Evolutionary conservation across 176 grass and related monocot species (phyloP), one percentile per base, ranked within the genome.

Genomic region (Carex littledalei): DNA sequence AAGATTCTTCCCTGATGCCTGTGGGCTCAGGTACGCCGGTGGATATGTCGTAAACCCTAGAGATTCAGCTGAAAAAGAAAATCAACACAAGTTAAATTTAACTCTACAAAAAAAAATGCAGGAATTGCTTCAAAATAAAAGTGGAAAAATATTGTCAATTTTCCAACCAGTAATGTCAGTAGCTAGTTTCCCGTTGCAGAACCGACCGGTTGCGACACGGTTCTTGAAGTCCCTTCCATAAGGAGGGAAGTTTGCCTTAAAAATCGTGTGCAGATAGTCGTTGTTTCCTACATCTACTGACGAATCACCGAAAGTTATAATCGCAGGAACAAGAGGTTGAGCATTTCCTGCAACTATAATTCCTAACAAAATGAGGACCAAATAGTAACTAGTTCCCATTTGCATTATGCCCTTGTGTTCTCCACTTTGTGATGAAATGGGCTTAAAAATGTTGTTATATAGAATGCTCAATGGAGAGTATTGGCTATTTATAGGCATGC

Each of bases 171-270:
- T 98, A 84, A 99, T 88, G 26, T 99, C 96, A 26, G 96, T 99
- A 0, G 96, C 93, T 5, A 99, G 84, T 81, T 89, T 95, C 50
- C 96, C 96, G 24, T 99, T 99, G 90, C 96, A 99, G 87, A 99
- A 99, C 88, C 96, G 93, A 37, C 96, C 96, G 0, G 96, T 99
- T 6, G 96, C 65, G 45, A 55, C 85, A 24, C 67, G 90, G 86
- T 95, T 92, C 84, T 72, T 57, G 88, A 94, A 99, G 86, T 99
- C 96, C 84, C 93, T 74, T 22, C 96, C 96, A 56, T 99, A 99
- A 31, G 96, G 96, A 2, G 93, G 93, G 63, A 86, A 99, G 78
- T 99, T 67, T 0, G 96, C 96, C 85, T 90, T 99, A 84, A 94
- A 90, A 62, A 95, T 21, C 24, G 96, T 95, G 52, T 86, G 43